Evolutionary conservation across 768 basidiomycete species (phyloP).

Genomic region (Boletellus ananiceps): DNA sequence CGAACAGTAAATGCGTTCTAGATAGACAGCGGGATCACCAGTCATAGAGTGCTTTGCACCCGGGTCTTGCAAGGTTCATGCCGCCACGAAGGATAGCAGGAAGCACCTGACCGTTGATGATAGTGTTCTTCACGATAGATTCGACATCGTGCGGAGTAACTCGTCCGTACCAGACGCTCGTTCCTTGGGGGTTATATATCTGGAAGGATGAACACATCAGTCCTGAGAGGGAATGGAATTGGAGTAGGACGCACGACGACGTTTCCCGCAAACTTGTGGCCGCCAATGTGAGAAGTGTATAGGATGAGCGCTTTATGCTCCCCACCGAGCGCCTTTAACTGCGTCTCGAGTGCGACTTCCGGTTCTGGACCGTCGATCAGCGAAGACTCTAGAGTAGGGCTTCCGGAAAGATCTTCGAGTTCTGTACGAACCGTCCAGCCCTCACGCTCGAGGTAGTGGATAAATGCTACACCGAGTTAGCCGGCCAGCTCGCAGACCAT

Average conservation of each 20-base stretch:
- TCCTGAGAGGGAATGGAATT: neutral
- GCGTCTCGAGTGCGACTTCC: slow-evolving; percentile 48
- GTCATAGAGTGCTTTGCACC: slow-evolving; percentile 61
- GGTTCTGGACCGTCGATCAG: slow-evolving; percentile 33
- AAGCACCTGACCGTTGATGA: slow-evolving; percentile 78
- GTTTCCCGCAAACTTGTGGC: slow-evolving; percentile 91
- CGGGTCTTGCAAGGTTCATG: slow-evolving; percentile 69
- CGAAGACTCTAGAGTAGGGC: slow-evolving; percentile 25
- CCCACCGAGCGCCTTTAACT: slow-evolving; percentile 42
- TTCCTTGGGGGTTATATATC: slow-evolving; percentile 85
- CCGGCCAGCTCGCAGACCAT: slow-evolving; percentile 10
- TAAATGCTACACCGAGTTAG: slow-evolving; percentile 46
- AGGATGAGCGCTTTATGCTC: slow-evolving; percentile 77
- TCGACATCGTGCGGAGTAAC: slow-evolving; percentile 88
- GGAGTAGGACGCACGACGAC: slow-evolving; percentile 61
- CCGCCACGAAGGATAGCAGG: slow-evolving; percentile 85
- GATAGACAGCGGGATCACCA: slow-evolving; percentile 45
- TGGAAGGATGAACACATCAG: slow-evolving; percentile 25
- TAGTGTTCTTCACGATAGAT: slow-evolving; percentile 81
- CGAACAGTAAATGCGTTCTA: neutral
- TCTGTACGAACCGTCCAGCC: slow-evolving; percentile 78
- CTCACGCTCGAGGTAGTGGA: slow-evolving; percentile 53
- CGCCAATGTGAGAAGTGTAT: slow-evolving; percentile 86
- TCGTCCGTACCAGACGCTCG: slow-evolving; percentile 90
- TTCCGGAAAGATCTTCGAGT: slow-evolving; percentile 51